Base-by-base conservation (phyloP, 2,329 filamentous ascomycete species). In the Apiospora kogelbergensis region DNA sequence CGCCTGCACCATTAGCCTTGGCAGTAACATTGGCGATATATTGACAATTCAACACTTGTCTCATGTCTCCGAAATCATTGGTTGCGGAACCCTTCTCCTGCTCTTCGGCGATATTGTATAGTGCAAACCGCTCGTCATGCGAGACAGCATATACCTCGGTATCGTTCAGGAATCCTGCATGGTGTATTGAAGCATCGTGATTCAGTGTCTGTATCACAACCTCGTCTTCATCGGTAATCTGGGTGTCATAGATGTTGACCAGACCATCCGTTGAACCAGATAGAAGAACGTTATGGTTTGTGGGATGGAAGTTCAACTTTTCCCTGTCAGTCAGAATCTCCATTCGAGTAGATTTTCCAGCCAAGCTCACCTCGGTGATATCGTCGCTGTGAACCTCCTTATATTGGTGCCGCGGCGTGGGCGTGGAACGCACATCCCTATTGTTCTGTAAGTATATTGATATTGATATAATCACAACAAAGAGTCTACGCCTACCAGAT, bases 201-300 rank as follows among this genome's bases (percentile, higher is more conserved):
- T 95, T 95, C 78, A 95, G 90, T 15, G 93, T 92, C 79, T 94
- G 91, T 69, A 92, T 84, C 24, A 94, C 83, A 0, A 93, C 90
- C 63, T 95, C 93, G 76, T 95, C 93, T 79, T 95, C 93, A 73
- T 93, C 91, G 22, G 84, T 80, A 69, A 93, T 85, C 64, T 85
- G 84, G 22, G 88, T 91, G 80, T 96, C 90, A 80, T 91, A 93
- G 63, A 95, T 83, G 76, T 92, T 94, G 74, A 95, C 86, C 1
- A 95, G 86, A 7, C 92, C 92, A 79, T 96, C 93, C 17, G 92
- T 95, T 45, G 91, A 93, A 57, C 91, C 92, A 1, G 92, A 93
- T 13, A 95, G 84, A 6, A 95, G 85, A 20, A 92, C 82, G 60
- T 86, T 84, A 0, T 87, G 84, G 65, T 87, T 82, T 2, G 80